phyloP scores from a whole-genome alignment of 495 filamentous ascomycete genomes.

The Cryomyces minteri region DNA sequence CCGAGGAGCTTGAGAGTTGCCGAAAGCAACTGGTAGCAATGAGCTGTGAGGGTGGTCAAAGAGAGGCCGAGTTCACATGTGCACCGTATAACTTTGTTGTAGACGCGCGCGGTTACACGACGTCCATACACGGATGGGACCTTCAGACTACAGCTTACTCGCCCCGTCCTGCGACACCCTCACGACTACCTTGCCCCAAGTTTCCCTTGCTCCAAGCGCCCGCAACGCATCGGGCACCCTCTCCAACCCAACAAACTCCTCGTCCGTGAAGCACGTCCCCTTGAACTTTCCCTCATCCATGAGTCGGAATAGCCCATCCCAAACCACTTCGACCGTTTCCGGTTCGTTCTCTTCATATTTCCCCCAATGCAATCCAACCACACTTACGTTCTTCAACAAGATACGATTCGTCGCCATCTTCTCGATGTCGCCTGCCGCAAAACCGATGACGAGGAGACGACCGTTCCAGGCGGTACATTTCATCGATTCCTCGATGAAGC shows the following conservation, averaged over 20 bases:
- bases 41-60: too few relatives aligned
- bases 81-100: too few relatives aligned
- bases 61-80: too few relatives aligned
- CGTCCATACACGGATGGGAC: too few relatives aligned
- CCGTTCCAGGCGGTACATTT: conserved; percentile 90
- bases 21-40: too few relatives aligned
- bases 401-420: conserved; percentile 85
- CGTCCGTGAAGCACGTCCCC: conserved; percentile 66
- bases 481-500: conserved; percentile 62
- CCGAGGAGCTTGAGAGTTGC: too few relatives aligned
- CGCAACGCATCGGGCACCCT: conserved; percentile 57
- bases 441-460: conserved; percentile 71
- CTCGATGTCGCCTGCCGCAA: conserved; percentile 77
- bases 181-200: conserved; percentile 94
- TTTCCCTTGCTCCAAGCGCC: conserved; percentile 60
- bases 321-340: conserved; percentile 52
- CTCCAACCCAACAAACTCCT: conserved; percentile 68
- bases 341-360: conserved; percentile 57
- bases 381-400: conserved; percentile 78
- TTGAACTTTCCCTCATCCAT: conserved; percentile 61
- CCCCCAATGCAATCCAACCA: conserved; percentile 88
- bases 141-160: conserved; percentile 26
- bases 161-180: conserved; percentile 54
- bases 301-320: conserved; percentile 63
- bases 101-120: too few relatives aligned